Conservation (phyloP, 1,284 basidiomycete genomes). For the Taiwanofungus camphoratus region DNA sequence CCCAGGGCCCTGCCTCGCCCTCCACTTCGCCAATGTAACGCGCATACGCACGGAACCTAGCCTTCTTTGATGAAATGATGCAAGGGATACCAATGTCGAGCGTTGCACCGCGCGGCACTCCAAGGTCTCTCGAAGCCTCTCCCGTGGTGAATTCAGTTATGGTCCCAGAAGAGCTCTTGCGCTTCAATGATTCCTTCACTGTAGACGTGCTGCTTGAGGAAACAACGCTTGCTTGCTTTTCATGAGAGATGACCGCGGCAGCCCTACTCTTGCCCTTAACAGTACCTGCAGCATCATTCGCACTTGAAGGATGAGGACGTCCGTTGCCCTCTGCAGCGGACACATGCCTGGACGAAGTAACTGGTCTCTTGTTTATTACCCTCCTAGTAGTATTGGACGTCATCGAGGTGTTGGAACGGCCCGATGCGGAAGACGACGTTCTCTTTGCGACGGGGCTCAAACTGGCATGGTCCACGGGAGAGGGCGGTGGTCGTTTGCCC, state of each 20-base stretch:
- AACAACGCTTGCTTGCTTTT: conserved; percentile 26
- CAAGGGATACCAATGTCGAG: conserved; percentile 89
- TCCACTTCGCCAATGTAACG: conserved; percentile 83
- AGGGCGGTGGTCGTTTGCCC: conserved; percentile 15
- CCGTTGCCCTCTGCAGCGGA: conserved; percentile 3
- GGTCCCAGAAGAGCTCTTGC: conserved; percentile 34
- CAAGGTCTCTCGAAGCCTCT: conserved; percentile 8
- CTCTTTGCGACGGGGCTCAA: conserved; percentile 20
- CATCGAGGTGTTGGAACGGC: conserved; percentile 29
- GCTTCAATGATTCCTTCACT: conserved; percentile 26
- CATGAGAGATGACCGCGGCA: conserved; percentile 21
- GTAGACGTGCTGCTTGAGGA: conserved; percentile 26
- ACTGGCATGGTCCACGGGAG: conserved; percentile 20
- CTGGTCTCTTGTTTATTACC: background rate
- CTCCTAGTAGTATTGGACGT: conserved; percentile 25
- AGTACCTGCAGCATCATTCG: conserved; percentile 11
- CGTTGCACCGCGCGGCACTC: conserved; percentile 54
- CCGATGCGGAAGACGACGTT: conserved; percentile 26
- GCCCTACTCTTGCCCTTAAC: conserved; percentile 25
- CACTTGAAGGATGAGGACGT: conserved; percentile 7
- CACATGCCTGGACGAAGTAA: background rate
- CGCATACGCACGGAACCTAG: conserved; percentile 81
- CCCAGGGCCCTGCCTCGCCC: conserved; percentile 81
- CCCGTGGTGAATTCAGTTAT: conserved; percentile 25
- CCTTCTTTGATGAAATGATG: conserved; percentile 79